Evolutionary conservation across 768 basidiomycete genomes (phyloP), one percentile per base, ranked within the genome.

Genomic region (Pseudohyphozyma bogoriensis): DNA sequence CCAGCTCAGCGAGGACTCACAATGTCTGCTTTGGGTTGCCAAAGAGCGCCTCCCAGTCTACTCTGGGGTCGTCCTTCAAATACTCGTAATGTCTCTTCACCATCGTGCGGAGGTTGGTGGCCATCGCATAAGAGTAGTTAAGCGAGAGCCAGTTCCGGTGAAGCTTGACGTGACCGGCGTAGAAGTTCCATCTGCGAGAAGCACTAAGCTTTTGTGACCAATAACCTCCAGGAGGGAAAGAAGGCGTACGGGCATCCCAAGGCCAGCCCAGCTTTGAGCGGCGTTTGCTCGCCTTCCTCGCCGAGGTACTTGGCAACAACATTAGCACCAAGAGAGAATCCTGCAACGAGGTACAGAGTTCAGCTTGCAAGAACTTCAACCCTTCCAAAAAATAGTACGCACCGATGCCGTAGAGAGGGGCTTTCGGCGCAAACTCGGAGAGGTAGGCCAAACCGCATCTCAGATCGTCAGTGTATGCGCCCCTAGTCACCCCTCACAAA

Each of bases 321-420:
- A 72, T 88, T 89, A 45, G 91, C 87, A 45, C 93, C 95, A 39
- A 99, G 81, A 6, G 90, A 95, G 77, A 93, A 97, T 10, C 92
- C n/a, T n/a, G n/a, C n/a, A n/a, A n/a, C n/a, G n/a, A n/a, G n/a
- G n/a, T n/a, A n/a, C n/a, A n/a, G n/a, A n/a, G n/a, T n/a, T n/a
- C n/a, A n/a, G n/a, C n/a, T n/a, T n/a, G n/a, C n/a, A n/a, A n/a
- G n/a, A n/a, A n/a, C n/a, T n/a, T n/a, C n/a, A n/a, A n/a, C n/a
- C n/a, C n/a, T n/a, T n/a, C n/a, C n/a, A n/a, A n/a, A n/a, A n/a
- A n/a, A n/a, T n/a, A n/a, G n/a, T n/a, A n/a, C n/a, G n/a, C n/a
- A n/a, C n/a, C 89, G 13, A 95, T 74, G 18, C 87, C 93, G 22
- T 93, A 74, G 39, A 96, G 76, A 5, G 85, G 87, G 0, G 93